A percentile compares a stretch with the other conserved stretches of the same genome.
These are phyloP conservation scores for Penicillium crystallinum DNA, from an alignment of 495 filamentous ascomycete species.

Conservation along the genomic window DNA sequence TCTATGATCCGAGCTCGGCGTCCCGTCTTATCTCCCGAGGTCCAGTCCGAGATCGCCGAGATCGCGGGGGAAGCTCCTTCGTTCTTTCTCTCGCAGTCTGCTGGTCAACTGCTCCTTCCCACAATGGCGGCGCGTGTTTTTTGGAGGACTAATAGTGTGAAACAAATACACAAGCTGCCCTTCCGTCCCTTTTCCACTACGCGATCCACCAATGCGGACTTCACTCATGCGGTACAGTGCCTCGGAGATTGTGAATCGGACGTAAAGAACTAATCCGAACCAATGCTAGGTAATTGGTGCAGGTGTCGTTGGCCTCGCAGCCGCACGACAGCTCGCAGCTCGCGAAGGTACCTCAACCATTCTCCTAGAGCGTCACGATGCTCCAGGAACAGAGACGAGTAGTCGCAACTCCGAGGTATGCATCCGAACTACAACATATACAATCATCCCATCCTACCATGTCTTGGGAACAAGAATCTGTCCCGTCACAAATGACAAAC, in stretches of 20 bases:
- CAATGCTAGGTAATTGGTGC: conserved; percentile 71
- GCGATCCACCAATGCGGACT: conserved; percentile 51
- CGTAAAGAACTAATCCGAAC: conserved; percentile 5
- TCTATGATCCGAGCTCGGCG: background rate
- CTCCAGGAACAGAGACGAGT: conserved; percentile 84
- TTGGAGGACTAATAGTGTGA: background rate
- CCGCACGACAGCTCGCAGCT: conserved; percentile 69
- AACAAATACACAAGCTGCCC: conserved; percentile 6
- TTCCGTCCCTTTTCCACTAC: conserved; percentile 39
- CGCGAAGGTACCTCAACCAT: conserved; percentile 62
- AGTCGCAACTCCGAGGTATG: conserved; percentile 83
- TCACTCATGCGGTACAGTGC: conserved; percentile 68
- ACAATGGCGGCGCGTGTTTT: conserved; percentile 14
- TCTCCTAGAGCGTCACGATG: conserved; percentile 73
- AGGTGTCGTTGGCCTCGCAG: conserved; percentile 87
- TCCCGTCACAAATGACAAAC: background rate
- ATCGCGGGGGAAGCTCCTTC: background rate
- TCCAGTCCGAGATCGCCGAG: background rate
- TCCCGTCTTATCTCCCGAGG: conserved; percentile 1
- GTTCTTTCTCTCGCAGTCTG: background rate
- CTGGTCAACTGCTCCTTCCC: conserved; percentile 3
- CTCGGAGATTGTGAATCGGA: background rate
- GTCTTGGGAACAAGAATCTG: background rate
- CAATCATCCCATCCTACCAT: background rate
- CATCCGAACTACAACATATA: background rate